A percentile compares a stretch with the other conserved stretches of the same genome.
Evolutionary conservation across 2,329 filamentous ascomycete genomes (phyloP).

Genomic region (Sporothrix brunneoviolacea): DNA sequence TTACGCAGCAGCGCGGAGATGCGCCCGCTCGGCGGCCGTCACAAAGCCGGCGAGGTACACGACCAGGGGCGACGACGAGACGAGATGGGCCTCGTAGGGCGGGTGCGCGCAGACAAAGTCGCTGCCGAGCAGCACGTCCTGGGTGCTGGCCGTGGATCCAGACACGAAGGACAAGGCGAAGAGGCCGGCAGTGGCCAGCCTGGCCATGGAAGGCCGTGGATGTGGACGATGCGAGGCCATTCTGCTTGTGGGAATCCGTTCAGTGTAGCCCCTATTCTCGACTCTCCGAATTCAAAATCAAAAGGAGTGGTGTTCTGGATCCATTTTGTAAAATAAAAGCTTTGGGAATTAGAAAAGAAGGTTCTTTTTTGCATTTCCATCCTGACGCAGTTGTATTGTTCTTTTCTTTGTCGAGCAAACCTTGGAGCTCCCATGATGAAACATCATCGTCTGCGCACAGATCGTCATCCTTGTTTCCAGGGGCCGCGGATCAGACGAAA

Average conservation of each 20-base stretch:
- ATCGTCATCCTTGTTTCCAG: background rate
- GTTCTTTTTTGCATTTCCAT: background rate
- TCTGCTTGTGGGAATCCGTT: too few relatives aligned
- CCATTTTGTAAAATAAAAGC: too few relatives aligned
- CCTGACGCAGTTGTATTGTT: background rate
- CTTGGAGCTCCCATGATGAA: constrained; percentile 9
- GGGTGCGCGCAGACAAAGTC: constrained; percentile 16
- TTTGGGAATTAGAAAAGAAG: too few relatives aligned
- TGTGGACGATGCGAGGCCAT: too few relatives aligned
- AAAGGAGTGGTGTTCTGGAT: too few relatives aligned
- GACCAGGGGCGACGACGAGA: constrained; percentile 43
- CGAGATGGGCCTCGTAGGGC: constrained; percentile 36
- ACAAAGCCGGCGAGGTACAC: constrained; percentile 44
- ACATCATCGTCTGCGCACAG: constrained; percentile 6
- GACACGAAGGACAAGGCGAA: background rate
- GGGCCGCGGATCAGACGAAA: constrained; percentile 5
- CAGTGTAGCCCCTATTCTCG: too few relatives aligned
- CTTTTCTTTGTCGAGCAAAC: too few relatives aligned
- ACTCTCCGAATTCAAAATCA: background rate
- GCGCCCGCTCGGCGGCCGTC: constrained; percentile 33
- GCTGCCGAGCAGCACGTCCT: background rate
- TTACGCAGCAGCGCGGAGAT: constrained; percentile 36
- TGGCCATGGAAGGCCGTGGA: too few relatives aligned
- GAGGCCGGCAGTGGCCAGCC: too few relatives aligned
- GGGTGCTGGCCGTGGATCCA: background rate